phyloP scores from a whole-genome alignment of 2,329 filamentous ascomycete genomes.

The Monosporascus ibericus region DNA sequence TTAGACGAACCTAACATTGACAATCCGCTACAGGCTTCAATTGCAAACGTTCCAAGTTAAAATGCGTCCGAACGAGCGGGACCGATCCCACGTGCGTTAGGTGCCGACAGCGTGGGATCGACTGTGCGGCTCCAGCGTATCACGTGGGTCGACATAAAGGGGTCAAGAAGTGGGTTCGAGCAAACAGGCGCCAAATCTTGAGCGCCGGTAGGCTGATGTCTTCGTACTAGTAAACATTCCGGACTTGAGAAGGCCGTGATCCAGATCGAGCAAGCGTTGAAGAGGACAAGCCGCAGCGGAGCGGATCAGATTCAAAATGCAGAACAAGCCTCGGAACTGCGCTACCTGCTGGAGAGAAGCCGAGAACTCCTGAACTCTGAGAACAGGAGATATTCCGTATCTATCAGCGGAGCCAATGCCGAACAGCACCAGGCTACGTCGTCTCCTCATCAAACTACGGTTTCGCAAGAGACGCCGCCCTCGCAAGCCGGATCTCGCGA shows the following conservation, averaged over 20 bases:
- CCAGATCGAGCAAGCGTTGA: slow-evolving; percentile 65
- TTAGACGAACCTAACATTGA: not conserved
- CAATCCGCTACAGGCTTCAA: slow-evolving; percentile 17
- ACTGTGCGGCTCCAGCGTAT: slow-evolving; percentile 67
- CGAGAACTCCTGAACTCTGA: slow-evolving; percentile 31
- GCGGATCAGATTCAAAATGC: slow-evolving; percentile 32
- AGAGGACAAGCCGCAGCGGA: slow-evolving; percentile 42
- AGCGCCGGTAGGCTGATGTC: slow-evolving; percentile 4
- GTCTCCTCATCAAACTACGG: slow-evolving; percentile 22
- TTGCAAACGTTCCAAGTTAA: slow-evolving; percentile 29
- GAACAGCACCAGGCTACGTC: slow-evolving; percentile 16
- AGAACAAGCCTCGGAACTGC: slow-evolving; percentile 38
- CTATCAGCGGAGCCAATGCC: slow-evolving; percentile 10
- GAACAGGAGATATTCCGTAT: slow-evolving; percentile 12
- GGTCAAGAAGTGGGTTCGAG: slow-evolving; percentile 60
- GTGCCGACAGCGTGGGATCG: slow-evolving; percentile 29
- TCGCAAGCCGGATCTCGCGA: slow-evolving; percentile 23
- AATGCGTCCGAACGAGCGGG: slow-evolving; percentile 25
- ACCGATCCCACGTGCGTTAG: slow-evolving; percentile 22
- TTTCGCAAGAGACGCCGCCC: slow-evolving; percentile 22
- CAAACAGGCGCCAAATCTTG: too few relatives aligned
- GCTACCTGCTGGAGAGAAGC: slow-evolving; percentile 43
- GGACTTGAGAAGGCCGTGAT: slow-evolving; percentile 69
- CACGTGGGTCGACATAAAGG: slow-evolving; percentile 69
- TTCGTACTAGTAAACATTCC: slow-evolving; percentile 57